phyloP scores from a whole-genome alignment of 2,329 filamentous ascomycete species.

The Hortaea werneckii region DNA sequence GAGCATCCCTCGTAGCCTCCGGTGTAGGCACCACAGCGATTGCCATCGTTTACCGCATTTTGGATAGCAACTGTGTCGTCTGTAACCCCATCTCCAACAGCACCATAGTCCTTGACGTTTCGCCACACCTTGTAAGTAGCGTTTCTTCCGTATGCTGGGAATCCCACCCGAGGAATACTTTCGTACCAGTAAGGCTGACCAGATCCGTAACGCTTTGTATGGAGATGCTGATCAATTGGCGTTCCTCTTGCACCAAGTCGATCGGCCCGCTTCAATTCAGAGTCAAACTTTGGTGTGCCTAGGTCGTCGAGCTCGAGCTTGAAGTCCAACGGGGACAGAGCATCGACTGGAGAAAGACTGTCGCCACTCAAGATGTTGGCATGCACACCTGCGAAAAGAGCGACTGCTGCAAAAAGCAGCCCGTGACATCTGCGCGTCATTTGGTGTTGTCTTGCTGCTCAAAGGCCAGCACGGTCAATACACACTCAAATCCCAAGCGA shows the following conservation, averaged over 20 bases:
- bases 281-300: constrained; percentile 2
- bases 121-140: constrained; percentile 35
- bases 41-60: constrained; percentile 21
- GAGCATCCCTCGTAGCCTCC: not conserved
- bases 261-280: constrained; percentile 1
- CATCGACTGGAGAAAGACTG: not conserved
- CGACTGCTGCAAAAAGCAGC: too few species aligned
- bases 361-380: too few species aligned
- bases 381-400: too few species aligned
- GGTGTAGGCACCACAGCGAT: constrained; percentile 15
- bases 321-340: constrained; percentile 10
- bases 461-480: too few species aligned
- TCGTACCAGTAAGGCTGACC: constrained; percentile 30
- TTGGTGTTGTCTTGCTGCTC: too few species aligned
- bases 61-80: constrained; percentile 62
- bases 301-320: constrained; percentile 7
- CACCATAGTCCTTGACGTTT: constrained; percentile 36
- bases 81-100: constrained; percentile 52
- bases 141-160: constrained; percentile 30
- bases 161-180: constrained; percentile 32
- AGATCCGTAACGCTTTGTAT: constrained; percentile 21
- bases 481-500: too few species aligned
- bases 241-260: constrained; percentile 1
- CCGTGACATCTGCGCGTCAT: too few species aligned
- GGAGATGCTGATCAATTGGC: constrained; percentile 10